Base-by-base conservation (phyloP, 2,329 filamentous ascomycete species). In the Westerdykella sp. region DNA sequence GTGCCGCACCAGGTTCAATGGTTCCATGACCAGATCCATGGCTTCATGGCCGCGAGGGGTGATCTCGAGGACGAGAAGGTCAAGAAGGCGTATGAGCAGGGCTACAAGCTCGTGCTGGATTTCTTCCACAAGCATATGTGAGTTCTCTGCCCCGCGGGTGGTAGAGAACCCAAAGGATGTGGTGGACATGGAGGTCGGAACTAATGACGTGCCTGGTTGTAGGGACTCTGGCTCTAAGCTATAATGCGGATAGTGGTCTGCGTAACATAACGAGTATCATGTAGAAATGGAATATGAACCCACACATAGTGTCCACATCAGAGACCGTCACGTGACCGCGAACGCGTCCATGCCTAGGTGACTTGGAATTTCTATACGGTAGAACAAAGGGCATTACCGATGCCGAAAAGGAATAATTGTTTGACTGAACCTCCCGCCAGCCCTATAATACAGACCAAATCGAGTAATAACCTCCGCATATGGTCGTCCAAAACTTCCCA, bases 121-220 rank as follows among this genome's bases (percentile, higher is more conserved):
- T 76, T 72, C 53, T 76, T 75, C 68, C 72, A 75, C 50, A 68
- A 75, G 63, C 62, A 76, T 54, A 57, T 76, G 72, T 77, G 65
- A 74, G 70, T 62, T 35, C 16, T 35, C 16, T 35, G 32, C n/a
- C 37, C 25, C 14, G 22, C 6, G 36, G 16, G 22, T 25, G 10
- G 22, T 14, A 25, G 36, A 38, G 22, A 23, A 7, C 7, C 18
- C 18, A 2, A 3, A 35, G 9, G 18, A 21, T 4, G 34, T 13
- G 34, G 7, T 13, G 3, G 7, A 15, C 2, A 10, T 9, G 34
- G 13, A 35, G 34, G 14, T 40, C 23, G 16, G 21, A 13, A 13
- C 7, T 41, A 12, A 18, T 16, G 18, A 6, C 35, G 18, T 35
- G n/a, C 14, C 10, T 25, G 5, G 5, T 11, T 16, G 10, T 31